Conservation (phyloP, 1,284 basidiomycete species). For the Anthracocystis walkeri region DNA sequence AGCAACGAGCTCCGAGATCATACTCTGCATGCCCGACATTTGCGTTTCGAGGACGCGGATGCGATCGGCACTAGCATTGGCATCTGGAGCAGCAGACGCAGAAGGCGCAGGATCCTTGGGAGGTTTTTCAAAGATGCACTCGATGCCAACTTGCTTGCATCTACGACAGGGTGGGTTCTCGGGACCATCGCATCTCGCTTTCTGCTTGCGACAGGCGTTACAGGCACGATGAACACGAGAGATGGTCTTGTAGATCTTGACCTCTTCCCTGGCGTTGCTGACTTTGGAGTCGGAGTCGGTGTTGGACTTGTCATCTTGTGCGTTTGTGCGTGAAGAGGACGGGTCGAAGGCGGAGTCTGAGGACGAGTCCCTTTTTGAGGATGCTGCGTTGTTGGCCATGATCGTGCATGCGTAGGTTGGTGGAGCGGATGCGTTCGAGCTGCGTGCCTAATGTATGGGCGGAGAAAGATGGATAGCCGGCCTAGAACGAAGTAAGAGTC, state of each 20-base stretch:
- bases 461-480: not conserved
- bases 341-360: constrained; percentile 8
- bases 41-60: constrained; percentile 38
- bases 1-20: constrained; percentile 49
- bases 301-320: constrained; percentile 6
- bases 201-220: constrained; percentile 57
- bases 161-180: constrained; percentile 84
- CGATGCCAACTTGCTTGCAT: constrained; percentile 83
- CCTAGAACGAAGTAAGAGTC: not conserved
- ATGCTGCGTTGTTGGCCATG: constrained; percentile 19
- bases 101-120: constrained; percentile 77
- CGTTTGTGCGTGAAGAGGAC: not conserved
- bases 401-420: not conserved
- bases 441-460: not conserved
- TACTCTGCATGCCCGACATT: constrained; percentile 47
- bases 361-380: constrained; percentile 7
- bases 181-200: constrained; percentile 49
- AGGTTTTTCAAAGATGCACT: constrained; percentile 91
- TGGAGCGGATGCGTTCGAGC: not conserved
- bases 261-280: constrained; percentile 17
- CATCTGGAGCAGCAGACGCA: constrained; percentile 68
- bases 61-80: constrained; percentile 70
- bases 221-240: constrained; percentile 51
- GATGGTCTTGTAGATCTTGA: constrained; percentile 51
- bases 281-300: constrained; percentile 21